phyloP scores from a whole-genome alignment of 805 yeast genomes.

The Teunomyces pallodes region DNA sequence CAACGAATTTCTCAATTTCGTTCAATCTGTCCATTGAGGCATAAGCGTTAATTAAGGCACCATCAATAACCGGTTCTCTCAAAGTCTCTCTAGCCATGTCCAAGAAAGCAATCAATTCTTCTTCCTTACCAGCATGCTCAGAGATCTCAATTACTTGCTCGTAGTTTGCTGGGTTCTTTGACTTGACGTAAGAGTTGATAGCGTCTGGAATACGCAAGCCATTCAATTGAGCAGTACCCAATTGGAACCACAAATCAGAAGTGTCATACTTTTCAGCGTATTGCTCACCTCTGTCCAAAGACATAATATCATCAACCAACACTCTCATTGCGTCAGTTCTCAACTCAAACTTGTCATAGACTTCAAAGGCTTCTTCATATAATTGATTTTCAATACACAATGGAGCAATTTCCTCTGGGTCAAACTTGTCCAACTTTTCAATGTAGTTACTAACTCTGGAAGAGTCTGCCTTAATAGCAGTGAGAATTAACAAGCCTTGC shows the following conservation, averaged over 20 bases:
- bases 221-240: slow-evolving; percentile 93
- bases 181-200: slow-evolving; percentile 85
- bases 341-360: slow-evolving; percentile 80
- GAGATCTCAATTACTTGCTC: slow-evolving; percentile 90
- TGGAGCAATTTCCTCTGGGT: slow-evolving; percentile 91
- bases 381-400: slow-evolving; percentile 85
- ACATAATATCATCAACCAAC: slow-evolving; percentile 87
- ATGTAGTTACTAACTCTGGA: slow-evolving; percentile 78
- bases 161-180: slow-evolving; percentile 86
- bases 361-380: slow-evolving; percentile 91
- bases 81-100: slow-evolving; percentile 87
- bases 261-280: slow-evolving; percentile 88
- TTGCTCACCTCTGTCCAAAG: slow-evolving; percentile 90
- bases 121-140: slow-evolving; percentile 94
- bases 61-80: slow-evolving; percentile 91
- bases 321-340: slow-evolving; percentile 81
- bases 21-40: slow-evolving; percentile 72
- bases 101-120: slow-evolving; percentile 83
- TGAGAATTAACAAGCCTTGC: slow-evolving; percentile 87
- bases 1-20: slow-evolving; percentile 82
- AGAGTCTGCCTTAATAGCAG: slow-evolving; percentile 94
- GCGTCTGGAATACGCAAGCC: slow-evolving; percentile 92
- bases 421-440: slow-evolving; percentile 86
- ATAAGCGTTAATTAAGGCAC: slow-evolving; percentile 82
- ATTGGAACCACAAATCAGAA: slow-evolving; percentile 88